Conservation (phyloP, 805 yeast genomes). For the Kodamaea restingae region DNA sequence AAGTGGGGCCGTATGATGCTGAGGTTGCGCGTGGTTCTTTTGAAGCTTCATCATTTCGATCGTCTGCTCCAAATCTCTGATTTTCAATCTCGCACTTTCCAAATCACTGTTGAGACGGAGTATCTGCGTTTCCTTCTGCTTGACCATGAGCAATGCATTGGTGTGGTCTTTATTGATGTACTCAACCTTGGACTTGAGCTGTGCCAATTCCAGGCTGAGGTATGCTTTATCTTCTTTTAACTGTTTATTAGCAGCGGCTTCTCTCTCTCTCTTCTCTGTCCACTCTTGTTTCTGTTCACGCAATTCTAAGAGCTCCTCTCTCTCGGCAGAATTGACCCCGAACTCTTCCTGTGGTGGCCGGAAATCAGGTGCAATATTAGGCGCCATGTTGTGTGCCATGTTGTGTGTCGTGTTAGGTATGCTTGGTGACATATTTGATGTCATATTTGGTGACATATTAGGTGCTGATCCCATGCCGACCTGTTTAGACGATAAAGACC, state of each 20-base stretch:
- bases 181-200: slow-evolving; percentile 30
- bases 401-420: too few species aligned
- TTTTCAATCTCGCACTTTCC: slow-evolving; percentile 51
- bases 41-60: slow-evolving; percentile 25
- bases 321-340: slow-evolving; percentile 22
- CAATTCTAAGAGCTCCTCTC: slow-evolving; percentile 19
- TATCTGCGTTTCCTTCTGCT: slow-evolving; percentile 68
- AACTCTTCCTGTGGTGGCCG: slow-evolving; percentile 10
- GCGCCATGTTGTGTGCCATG: neutral
- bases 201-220: slow-evolving; percentile 23
- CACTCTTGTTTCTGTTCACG: slow-evolving; percentile 51
- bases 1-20: neutral
- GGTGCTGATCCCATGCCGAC: slow-evolving; percentile 8
- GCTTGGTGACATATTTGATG: too few species aligned
- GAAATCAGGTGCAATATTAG: neutral
- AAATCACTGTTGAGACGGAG: slow-evolving; percentile 57
- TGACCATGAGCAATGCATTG: slow-evolving; percentile 45
- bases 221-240: slow-evolving; percentile 22
- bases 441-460: too few species aligned
- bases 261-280: slow-evolving; percentile 22
- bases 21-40: slow-evolving; percentile 22
- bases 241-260: slow-evolving; percentile 22
- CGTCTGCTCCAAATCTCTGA: slow-evolving; percentile 50
- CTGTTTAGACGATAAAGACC: slow-evolving; percentile 33
- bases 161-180: slow-evolving; percentile 49